Percentiles rank a stretch among this genome's conserved stretches.
phyloP scores from a whole-genome alignment of 768 basidiomycete species.

The Sarcomyxa edulis region DNA sequence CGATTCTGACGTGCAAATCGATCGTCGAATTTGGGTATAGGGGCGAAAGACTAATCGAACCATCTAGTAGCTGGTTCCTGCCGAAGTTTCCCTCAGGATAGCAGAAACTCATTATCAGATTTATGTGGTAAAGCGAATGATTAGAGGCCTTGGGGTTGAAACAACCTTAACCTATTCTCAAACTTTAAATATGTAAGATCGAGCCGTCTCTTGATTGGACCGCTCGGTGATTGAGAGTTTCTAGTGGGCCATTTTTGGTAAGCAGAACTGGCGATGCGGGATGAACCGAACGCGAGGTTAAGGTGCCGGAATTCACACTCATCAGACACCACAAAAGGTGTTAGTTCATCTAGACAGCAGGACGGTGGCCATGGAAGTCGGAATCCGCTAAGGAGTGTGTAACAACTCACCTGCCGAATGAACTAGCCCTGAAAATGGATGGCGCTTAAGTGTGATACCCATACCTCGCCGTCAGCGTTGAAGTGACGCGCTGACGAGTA shows the following conservation, averaged over 20 bases:
- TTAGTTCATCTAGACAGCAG: constrained; percentile 87
- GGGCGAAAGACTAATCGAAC: constrained; percentile 96
- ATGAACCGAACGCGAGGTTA: constrained; percentile 67
- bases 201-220: constrained; percentile 78
- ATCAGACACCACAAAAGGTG: constrained; percentile 84
- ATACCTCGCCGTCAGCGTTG: constrained; percentile 77
- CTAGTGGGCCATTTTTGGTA: constrained; percentile 77
- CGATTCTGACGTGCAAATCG: constrained; percentile 96
- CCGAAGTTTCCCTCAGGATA: constrained; percentile 79
- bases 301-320: constrained; percentile 80
- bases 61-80: constrained; percentile 92
- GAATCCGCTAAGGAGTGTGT: constrained; percentile 84
- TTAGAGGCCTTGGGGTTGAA: constrained; percentile 88
- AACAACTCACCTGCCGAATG: constrained; percentile 89
- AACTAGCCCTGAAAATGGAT: constrained; percentile 91
- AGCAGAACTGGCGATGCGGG: constrained; percentile 68
- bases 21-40: constrained; percentile 94
- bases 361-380: constrained; percentile 85
- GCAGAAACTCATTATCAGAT: constrained; percentile 50
- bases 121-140: constrained; percentile 82
- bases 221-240: constrained; percentile 79
- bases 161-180: constrained; percentile 82
- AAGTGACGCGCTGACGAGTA: constrained; percentile 69
- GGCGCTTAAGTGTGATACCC: constrained; percentile 84
- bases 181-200: constrained; percentile 85